A percentile compares a stretch with the other conserved stretches of the same genome.
Conservation (phyloP, 108 stramenopile genomes). For the Skeletonema costatum region DNA sequence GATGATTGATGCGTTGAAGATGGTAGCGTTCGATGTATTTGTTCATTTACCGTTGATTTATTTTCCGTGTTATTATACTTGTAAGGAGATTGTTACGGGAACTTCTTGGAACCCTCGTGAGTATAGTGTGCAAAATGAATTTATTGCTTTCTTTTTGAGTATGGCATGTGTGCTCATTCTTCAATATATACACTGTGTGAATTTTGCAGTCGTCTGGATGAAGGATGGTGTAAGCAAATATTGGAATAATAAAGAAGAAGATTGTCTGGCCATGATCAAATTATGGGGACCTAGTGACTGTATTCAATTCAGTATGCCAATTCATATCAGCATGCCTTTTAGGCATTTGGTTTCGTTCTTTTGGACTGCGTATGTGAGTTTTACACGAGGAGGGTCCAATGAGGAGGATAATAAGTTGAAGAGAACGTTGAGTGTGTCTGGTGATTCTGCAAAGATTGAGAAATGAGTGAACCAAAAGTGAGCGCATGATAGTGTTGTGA, state of each 20-base stretch:
- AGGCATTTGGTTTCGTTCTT: slow-evolving; percentile 90
- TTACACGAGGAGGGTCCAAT: slow-evolving; percentile 78
- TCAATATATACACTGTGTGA: background rate
- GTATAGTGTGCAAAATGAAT: background rate
- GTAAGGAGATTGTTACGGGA: slow-evolving; percentile 87
- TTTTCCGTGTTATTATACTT: slow-evolving; percentile 91
- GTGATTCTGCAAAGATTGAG: slow-evolving; percentile 7
- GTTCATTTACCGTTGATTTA: slow-evolving; percentile 90
- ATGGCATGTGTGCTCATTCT: background rate
- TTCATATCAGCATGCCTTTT: slow-evolving; percentile 89
- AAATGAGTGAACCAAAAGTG: background rate
- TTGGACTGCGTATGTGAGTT: slow-evolving; percentile 92
- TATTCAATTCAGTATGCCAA: slow-evolving; percentile 87
- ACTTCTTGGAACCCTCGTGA: slow-evolving; percentile 70
- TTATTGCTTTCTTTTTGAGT: background rate
- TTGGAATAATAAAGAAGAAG: slow-evolving; percentile 78
- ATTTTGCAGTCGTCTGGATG: slow-evolving; percentile 66
- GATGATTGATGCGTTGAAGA: slow-evolving; percentile 81
- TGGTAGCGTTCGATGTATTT: slow-evolving; percentile 89
- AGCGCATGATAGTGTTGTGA: background rate
- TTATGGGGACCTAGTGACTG: slow-evolving; percentile 92
- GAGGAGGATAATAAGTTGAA: slow-evolving; percentile 32
- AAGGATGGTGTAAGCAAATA: slow-evolving; percentile 82
- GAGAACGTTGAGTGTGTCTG: slow-evolving; percentile 35
- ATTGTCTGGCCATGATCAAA: slow-evolving; percentile 83